Evolutionary conservation across 208 protist genomes (phyloP).

Genomic region (Phytomonas serpens): DNA sequence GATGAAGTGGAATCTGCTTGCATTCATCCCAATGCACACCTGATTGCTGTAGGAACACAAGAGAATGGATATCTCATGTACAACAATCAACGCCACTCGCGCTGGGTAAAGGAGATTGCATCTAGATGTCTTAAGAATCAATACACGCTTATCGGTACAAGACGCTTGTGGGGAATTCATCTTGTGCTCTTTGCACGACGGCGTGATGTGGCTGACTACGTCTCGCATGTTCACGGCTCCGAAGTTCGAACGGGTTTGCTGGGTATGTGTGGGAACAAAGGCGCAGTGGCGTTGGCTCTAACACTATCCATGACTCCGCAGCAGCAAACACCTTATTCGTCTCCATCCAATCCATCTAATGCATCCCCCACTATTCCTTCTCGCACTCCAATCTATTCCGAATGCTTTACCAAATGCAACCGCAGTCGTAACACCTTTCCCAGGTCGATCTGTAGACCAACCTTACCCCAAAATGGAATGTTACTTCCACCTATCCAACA

Average conservation of each 20-base stretch:
- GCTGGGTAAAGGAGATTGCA: slow-evolving; percentile 34
- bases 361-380: neutral
- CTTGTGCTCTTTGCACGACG: slow-evolving; percentile 70
- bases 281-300: slow-evolving; percentile 78
- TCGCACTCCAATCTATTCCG: neutral
- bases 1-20: slow-evolving; percentile 46
- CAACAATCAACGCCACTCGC: slow-evolving; percentile 29
- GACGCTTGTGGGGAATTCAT: slow-evolving; percentile 73
- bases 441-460: neutral
- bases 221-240: slow-evolving; percentile 32
- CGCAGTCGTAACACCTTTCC: neutral
- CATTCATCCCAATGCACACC: slow-evolving; percentile 73
- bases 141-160: slow-evolving; percentile 51
- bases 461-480: neutral
- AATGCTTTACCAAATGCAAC: neutral
- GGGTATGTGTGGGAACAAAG: slow-evolving; percentile 87
- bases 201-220: slow-evolving; percentile 52
- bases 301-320: slow-evolving; percentile 31
- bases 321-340: neutral
- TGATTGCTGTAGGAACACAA: slow-evolving; percentile 75
- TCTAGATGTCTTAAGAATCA: slow-evolving; percentile 31
- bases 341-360: neutral
- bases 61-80: slow-evolving; percentile 67
- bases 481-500: neutral
- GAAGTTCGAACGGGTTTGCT: slow-evolving; percentile 50